Conservation (phyloP, 2,329 filamentous ascomycete genomes). For the Tolypocladium ovalisporum region DNA sequence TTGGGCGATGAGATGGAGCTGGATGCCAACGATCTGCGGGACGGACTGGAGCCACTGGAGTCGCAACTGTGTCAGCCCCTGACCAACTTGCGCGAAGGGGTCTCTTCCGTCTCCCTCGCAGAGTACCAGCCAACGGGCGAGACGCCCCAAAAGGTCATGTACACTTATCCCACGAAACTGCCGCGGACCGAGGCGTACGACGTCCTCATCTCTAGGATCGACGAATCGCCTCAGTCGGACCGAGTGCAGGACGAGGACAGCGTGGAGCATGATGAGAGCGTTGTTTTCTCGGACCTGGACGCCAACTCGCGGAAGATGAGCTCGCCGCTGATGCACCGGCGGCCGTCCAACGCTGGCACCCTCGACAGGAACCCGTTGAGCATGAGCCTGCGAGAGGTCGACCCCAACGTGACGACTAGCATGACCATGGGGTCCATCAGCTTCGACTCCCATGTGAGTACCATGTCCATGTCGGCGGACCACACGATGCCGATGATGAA, state of each 20-base stretch:
- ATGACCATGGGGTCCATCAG: conserved; percentile 22
- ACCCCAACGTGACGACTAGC: conserved; percentile 37
- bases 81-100: conserved; percentile 56
- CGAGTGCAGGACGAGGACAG: background rate
- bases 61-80: conserved; percentile 58
- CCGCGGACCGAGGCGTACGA: conserved; percentile 56
- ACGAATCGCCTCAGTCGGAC: conserved; percentile 12
- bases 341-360: conserved; percentile 14
- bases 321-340: conserved; percentile 13
- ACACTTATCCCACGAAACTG: conserved; percentile 68
- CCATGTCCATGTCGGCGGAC: conserved; percentile 27
- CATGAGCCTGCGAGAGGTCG: conserved; percentile 43
- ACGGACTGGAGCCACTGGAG: conserved; percentile 50
- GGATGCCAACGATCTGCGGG: conserved; percentile 46
- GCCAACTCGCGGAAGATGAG: conserved; percentile 12
- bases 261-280: conserved; percentile 11
- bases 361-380: conserved; percentile 21
- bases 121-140: conserved; percentile 80
- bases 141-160: conserved; percentile 72
- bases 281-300: conserved; percentile 30
- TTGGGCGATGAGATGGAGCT: conserved; percentile 58
- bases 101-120: conserved; percentile 52
- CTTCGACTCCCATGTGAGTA: conserved; percentile 33
- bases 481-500: conserved; percentile 37
- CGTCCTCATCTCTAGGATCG: conserved; percentile 29